These are phyloP conservation scores for Puccinia hordei DNA, from an alignment of 1,284 basidiomycete species.

Conservation along the genomic window DNA sequence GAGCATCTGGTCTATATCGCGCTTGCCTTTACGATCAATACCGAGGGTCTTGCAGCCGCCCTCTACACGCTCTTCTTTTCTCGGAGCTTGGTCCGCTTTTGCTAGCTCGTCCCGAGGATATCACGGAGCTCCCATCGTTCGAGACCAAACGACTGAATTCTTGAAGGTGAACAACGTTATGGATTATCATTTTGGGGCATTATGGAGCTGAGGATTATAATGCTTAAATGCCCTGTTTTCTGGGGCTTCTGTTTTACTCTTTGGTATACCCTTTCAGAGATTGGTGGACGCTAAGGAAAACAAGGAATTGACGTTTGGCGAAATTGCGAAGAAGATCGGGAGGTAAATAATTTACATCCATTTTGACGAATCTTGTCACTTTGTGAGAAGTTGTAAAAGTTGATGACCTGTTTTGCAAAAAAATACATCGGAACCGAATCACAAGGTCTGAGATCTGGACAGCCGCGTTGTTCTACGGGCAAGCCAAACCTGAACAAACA, in stretches of 20 bases:
- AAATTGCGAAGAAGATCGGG: constrained; percentile 31
- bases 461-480: constrained; percentile 41
- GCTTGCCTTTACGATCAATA: background rate
- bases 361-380: background rate
- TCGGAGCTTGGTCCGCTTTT: background rate
- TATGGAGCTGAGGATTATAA: background rate
- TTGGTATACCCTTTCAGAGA: background rate
- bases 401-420: background rate
- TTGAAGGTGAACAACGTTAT: background rate
- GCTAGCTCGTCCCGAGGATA: background rate
- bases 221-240: background rate
- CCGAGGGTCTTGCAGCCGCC: background rate
- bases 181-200: background rate
- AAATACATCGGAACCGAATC: background rate
- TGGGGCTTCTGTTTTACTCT: background rate
- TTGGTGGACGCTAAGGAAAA: constrained; percentile 28
- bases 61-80: background rate
- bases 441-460: constrained; percentile 42
- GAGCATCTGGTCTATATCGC: background rate
- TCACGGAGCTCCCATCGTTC: background rate
- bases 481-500: constrained; percentile 35
- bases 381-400: background rate
- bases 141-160: constrained; percentile 15
- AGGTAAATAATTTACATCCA: no score
- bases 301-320: constrained; percentile 32